Base-by-base conservation (phyloP, 768 basidiomycete species). In the Psilocybe subaeruginosa region DNA sequence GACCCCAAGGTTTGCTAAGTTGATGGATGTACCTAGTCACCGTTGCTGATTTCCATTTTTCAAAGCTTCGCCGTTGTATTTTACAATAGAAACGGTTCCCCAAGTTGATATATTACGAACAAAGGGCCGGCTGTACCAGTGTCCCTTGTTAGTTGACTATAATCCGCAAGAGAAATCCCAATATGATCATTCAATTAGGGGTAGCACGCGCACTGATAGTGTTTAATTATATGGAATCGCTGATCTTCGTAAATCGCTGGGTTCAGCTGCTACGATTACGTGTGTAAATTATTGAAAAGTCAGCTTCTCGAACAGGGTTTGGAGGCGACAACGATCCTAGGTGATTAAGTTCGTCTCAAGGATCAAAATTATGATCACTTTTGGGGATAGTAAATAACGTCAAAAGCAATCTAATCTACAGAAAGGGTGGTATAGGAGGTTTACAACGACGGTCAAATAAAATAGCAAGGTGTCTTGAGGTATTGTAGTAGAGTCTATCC, bases 361-460 rank as follows among this genome's bases (percentile, higher is more conserved):
- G 33, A 35, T 35, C 33, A 35, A 35, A 7, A 35, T 2, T 23
- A 19, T 35, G 31, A 35, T 53, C 51, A 35, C 55, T 48, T 29
- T 33, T 46, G 41, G 45, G 30, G 55, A 46, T 56, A 48, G 29
- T 56, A 48, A 23, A 46, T 33, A 46, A 47, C 27, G 37, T 19
- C 8, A 19, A 55, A 55, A 43, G 19, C 39, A 46, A 56, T 56
- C 43, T 56, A 56, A 56, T 56, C 43, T 48, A 56, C 43, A 56
- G 55, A 43, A 39, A 16, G 41, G 29, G n/a, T 53, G 51, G 51
- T 53, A 53, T 53, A 50, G 23, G 39, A 19, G 43, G 52, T 35
- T 46, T 29, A 50, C 53, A 23, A 50, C 29, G 16, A 50, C 27
- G 23, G 49, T 29, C 14, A 9, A n/a, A 30, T 30, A 31, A 31